Evolutionary conservation across 495 filamentous ascomycete species (phyloP).

Genomic region (Aspergillus wentii): DNA sequence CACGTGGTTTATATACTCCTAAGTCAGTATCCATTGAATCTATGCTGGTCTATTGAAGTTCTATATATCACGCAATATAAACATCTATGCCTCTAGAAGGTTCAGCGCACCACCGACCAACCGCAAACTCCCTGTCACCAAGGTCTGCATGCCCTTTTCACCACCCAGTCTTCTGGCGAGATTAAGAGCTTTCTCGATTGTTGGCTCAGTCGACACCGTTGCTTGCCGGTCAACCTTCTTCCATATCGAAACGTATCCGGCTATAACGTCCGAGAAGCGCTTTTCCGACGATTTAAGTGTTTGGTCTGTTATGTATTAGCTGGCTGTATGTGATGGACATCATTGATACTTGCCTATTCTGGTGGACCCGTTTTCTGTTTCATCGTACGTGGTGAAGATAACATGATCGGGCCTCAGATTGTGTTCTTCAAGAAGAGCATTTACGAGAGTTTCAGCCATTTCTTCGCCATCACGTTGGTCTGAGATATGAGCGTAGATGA

Average conservation of each 20-base stretch:
- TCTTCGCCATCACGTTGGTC: slow-evolving; percentile 30
- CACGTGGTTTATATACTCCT: no score
- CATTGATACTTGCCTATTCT: slow-evolving; percentile 13
- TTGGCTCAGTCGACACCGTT: slow-evolving; percentile 16
- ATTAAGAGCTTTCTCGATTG: slow-evolving; percentile 28
- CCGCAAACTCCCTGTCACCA: slow-evolving; percentile 61
- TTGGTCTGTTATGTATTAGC: slow-evolving; percentile 16
- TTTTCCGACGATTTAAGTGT: slow-evolving; percentile 14
- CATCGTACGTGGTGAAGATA: slow-evolving; percentile 30
- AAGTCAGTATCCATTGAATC: no score
- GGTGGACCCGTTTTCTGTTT: slow-evolving; percentile 18
- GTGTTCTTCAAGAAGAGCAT: slow-evolving; percentile 17
- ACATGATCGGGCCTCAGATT: slow-evolving; percentile 20
- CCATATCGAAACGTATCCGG: slow-evolving; percentile 21
- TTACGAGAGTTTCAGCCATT: slow-evolving; percentile 23
- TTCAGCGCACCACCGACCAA: slow-evolving; percentile 54
- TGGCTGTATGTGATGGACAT: background rate
- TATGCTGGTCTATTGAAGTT: no score
- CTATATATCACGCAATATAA: no score
- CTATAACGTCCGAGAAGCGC: slow-evolving; percentile 19
- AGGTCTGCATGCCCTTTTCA: slow-evolving; percentile 25
- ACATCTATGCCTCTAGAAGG: slow-evolving; percentile 17
- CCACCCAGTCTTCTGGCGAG: slow-evolving; percentile 19
- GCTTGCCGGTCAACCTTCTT: slow-evolving; percentile 17
- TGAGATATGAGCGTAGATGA: slow-evolving; percentile 39